Percentiles rank a stretch among this genome's conserved stretches.
Conservation (phyloP, 495 filamentous ascomycete species). For the Aspergillus wentii region DNA sequence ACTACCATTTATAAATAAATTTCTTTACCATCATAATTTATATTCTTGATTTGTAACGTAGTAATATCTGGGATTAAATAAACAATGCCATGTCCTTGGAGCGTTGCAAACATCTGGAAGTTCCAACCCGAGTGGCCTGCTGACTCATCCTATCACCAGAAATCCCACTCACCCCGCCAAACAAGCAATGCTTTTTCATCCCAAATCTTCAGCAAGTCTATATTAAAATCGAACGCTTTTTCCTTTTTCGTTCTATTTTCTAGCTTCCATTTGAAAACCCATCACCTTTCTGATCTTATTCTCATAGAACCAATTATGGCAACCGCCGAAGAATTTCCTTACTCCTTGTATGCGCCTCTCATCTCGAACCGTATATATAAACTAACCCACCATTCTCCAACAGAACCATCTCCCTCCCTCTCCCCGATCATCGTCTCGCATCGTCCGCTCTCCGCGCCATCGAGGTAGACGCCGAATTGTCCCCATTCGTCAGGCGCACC, state of each 20-base stretch:
- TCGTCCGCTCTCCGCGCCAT: constrained; percentile 69
- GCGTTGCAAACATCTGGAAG: too few relatives aligned
- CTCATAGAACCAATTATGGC: constrained; percentile 21
- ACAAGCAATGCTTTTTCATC: neutral
- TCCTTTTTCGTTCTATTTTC: too few relatives aligned
- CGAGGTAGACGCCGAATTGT: constrained; percentile 84
- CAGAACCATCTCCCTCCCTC: constrained; percentile 76
- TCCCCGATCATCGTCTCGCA: constrained; percentile 78
- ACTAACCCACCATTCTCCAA: constrained; percentile 8
- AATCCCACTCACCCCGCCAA: constrained; percentile 2
- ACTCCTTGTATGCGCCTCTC: constrained; percentile 57
- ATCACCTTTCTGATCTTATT: too few relatives aligned
- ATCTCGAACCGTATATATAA: constrained; percentile 5
- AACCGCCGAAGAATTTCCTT: constrained; percentile 58
- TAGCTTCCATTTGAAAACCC: too few relatives aligned
- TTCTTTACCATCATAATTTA: too few relatives aligned
- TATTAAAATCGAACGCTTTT: too few relatives aligned
- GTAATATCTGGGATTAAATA: too few relatives aligned
- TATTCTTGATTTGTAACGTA: too few relatives aligned
- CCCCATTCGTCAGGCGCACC: constrained; percentile 68
- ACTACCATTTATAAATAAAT: too few relatives aligned
- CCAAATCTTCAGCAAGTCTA: too few relatives aligned
- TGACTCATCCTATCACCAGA: constrained; percentile 3
- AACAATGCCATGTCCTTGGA: too few relatives aligned
- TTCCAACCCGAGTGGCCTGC: too few relatives aligned